Conservation (phyloP, 2,329 filamentous ascomycete species). For the Alternaria viburni region DNA sequence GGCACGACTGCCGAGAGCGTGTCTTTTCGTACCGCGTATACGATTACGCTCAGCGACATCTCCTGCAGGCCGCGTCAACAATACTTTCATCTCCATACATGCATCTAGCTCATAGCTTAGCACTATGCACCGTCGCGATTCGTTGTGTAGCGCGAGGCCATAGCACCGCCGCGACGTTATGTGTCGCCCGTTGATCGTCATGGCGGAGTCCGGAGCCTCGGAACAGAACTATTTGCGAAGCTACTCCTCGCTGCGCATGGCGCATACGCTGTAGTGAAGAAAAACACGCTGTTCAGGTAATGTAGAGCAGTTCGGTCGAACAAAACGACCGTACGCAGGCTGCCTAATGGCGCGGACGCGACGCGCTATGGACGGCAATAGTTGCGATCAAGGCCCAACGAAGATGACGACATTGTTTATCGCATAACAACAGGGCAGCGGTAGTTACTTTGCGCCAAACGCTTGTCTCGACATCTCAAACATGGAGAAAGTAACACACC, state of each 20-base stretch:
- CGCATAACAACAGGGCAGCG: background rate
- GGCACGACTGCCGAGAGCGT: background rate
- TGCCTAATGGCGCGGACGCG: background rate
- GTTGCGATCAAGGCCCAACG: background rate
- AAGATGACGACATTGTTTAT: slow-evolving; percentile 1
- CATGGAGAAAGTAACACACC: slow-evolving; percentile 1
- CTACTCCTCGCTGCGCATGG: background rate
- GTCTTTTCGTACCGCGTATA: background rate
- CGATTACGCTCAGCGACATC: background rate
- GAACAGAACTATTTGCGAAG: slow-evolving; percentile 1
- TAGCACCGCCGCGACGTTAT: slow-evolving; percentile 1
- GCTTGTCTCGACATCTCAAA: background rate
- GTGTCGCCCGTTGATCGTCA: background rate
- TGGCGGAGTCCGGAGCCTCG: slow-evolving; percentile 3
- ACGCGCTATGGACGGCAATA: background rate
- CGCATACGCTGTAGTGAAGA: background rate
- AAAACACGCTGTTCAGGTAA: background rate
- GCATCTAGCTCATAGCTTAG: background rate
- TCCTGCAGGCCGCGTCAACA: slow-evolving; percentile 4
- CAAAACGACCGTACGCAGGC: background rate
- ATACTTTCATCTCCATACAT: background rate
- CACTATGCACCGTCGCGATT: background rate
- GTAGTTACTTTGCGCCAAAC: background rate
- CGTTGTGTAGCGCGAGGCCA: background rate
- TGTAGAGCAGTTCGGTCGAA: background rate